Base-by-base conservation (phyloP, 805 yeast genomes). In the Cyberlindnera galapagoensis region DNA sequence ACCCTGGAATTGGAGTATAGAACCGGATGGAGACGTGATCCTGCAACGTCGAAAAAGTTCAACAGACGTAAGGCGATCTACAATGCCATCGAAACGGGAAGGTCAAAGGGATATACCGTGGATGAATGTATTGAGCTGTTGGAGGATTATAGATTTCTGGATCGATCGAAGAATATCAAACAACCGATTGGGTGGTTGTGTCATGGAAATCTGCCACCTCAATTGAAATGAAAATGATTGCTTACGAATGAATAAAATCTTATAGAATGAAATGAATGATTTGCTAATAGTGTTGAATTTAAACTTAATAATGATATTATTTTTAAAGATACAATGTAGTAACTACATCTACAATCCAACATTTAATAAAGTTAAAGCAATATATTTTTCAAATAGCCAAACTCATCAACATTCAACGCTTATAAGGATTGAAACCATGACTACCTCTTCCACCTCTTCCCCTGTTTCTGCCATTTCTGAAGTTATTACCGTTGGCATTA, bases 21-120 rank as follows among this genome's bases (percentile, higher is more conserved):
- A 31, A 64, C 76, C 2, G 65, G 67, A 21, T 74, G 80, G 80
- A 61, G 80, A 48, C 57, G 70, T 30, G 76, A 62, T 30, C 62
- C 69, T 8, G 75, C 77, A 0, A 69, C 69, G 19, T 65, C 67
- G 33, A 66, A 74, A 39, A 66, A 75, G 27, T 74, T 68, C 45
- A 60, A 69, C 28, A 50, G 80, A 39, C 56, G 80, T 24, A 71
- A 69, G 45, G 68, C 67, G 21, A 61, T 74, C 16, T 74, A 72
- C 51, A 67, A 63, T 39, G 78, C 78, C 5, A 70, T 74, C 31
- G 77, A 73, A 44, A 56, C 43, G 7, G 80, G 77, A 1, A 43
- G 63, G 31, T 42, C 46, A 4, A 61, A 62, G 42, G 76, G 77
- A 1, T 65, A 57, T 39, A 42, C 62, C 11, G 56, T 69, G 25